phyloP scores from a whole-genome alignment of 495 filamentous ascomycete species.

The Penicillium bovifimosum region DNA sequence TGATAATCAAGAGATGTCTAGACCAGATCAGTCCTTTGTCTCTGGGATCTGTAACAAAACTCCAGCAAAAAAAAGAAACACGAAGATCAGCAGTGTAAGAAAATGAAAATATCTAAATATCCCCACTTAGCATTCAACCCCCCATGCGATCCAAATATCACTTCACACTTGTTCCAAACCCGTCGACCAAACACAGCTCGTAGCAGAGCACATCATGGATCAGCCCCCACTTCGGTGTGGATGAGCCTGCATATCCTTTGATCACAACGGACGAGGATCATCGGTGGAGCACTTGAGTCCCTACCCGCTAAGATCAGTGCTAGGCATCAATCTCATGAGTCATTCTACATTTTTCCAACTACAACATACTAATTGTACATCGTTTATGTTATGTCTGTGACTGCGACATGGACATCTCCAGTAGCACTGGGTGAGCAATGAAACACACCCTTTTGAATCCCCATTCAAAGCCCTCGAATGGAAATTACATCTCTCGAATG shows the following conservation, averaged over 20 bases:
- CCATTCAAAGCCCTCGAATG: no score
- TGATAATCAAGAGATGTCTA: background rate
- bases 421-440: background rate
- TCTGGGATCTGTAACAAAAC: background rate
- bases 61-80: background rate
- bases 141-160: conserved; percentile 1
- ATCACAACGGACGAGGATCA: background rate
- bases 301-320: background rate
- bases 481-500: no score
- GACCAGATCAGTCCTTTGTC: background rate
- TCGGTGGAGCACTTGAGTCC: background rate
- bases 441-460: no score
- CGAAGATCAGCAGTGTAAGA: background rate
- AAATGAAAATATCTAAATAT: background rate
- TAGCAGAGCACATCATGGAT: conserved; percentile 1
- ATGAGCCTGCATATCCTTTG: background rate
- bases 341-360: background rate
- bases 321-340: background rate
- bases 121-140: conserved; percentile 14
- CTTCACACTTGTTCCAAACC: background rate
- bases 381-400: no score
- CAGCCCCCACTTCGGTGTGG: background rate
- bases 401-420: no score
- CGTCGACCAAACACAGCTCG: background rate
- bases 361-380: no score